Evolutionary conservation across 2,329 filamentous ascomycete species (phyloP).

Genomic region (Phaeosphaeria sp.): DNA sequence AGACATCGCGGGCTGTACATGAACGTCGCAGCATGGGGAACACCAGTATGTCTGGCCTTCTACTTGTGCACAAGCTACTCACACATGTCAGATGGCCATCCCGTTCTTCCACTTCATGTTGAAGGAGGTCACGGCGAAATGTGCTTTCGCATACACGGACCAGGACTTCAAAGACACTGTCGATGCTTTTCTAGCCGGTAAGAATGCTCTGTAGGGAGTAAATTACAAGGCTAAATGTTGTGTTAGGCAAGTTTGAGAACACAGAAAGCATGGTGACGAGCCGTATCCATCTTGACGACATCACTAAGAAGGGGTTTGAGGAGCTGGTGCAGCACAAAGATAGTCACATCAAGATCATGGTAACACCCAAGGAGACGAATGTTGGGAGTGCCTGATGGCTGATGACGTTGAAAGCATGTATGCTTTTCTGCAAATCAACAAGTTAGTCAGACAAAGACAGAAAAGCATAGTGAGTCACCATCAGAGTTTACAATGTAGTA

Average conservation of each 20-base stretch:
- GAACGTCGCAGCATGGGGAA: slow-evolving; percentile 45
- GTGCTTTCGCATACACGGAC: slow-evolving; percentile 41
- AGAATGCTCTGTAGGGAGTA: slow-evolving; percentile 2
- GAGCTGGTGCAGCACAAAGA: slow-evolving; percentile 42
- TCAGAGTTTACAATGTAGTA: no score
- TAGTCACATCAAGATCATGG: slow-evolving; percentile 47
- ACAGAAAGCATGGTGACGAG: slow-evolving; percentile 43
- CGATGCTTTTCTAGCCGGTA: slow-evolving; percentile 40
- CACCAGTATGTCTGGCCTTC: slow-evolving; percentile 26
- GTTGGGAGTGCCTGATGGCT: not conserved
- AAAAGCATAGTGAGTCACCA: no score
- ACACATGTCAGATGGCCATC: slow-evolving; percentile 30
- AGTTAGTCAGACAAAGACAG: no score
- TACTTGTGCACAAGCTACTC: not conserved
- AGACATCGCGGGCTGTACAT: slow-evolving; percentile 37
- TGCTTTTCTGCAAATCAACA: not conserved
- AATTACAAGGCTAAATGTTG: not conserved
- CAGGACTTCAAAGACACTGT: slow-evolving; percentile 42
- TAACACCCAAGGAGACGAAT: slow-evolving; percentile 19
- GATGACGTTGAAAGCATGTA: not conserved
- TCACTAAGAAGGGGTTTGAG: slow-evolving; percentile 40
- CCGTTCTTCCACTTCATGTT: slow-evolving; percentile 32
- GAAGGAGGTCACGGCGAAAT: slow-evolving; percentile 40
- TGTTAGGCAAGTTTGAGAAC: slow-evolving; percentile 39
- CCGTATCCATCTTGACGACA: slow-evolving; percentile 42